Conservation (phyloP, 2,329 filamentous ascomycete species). For the Chrysoporthe austroafricana region DNA sequence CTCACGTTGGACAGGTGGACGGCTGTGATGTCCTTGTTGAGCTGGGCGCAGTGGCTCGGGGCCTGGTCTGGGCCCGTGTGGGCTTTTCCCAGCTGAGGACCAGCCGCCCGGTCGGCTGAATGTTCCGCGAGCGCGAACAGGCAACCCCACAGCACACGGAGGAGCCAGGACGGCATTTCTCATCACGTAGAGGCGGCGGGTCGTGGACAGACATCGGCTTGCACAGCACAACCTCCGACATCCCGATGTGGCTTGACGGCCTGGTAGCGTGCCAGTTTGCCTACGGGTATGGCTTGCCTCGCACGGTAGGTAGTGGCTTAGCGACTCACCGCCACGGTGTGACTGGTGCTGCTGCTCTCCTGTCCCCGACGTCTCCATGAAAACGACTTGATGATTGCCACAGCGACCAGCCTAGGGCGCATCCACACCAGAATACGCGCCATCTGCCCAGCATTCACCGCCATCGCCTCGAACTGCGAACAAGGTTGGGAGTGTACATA, state of each 20-base stretch:
- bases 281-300: not conserved
- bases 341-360: not conserved
- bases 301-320: not conserved
- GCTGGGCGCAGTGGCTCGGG: not conserved
- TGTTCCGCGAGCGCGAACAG: not conserved
- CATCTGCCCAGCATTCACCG: not conserved
- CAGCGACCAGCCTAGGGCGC: not conserved
- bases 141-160: not conserved
- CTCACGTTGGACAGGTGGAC: conserved; percentile 8
- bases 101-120: conserved; percentile 10
- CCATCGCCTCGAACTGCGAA: not conserved
- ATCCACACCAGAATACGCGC: not conserved
- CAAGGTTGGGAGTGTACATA: not conserved
- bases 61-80: not conserved
- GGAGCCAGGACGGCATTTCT: not conserved
- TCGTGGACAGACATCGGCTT: not conserved
- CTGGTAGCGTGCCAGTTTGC: not conserved
- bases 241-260: conserved; percentile 15
- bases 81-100: not conserved
- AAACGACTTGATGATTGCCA: not conserved
- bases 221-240: conserved; percentile 12
- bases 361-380: not conserved
- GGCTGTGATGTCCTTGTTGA: conserved; percentile 6
- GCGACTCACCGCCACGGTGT: not conserved
- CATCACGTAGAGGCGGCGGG: too few relatives aligned